Percentiles rank a stretch among this genome's conserved stretches.
Conservation (phyloP, 371 early-diverging fungal genomes). For the Capniomyces stellatus region DNA sequence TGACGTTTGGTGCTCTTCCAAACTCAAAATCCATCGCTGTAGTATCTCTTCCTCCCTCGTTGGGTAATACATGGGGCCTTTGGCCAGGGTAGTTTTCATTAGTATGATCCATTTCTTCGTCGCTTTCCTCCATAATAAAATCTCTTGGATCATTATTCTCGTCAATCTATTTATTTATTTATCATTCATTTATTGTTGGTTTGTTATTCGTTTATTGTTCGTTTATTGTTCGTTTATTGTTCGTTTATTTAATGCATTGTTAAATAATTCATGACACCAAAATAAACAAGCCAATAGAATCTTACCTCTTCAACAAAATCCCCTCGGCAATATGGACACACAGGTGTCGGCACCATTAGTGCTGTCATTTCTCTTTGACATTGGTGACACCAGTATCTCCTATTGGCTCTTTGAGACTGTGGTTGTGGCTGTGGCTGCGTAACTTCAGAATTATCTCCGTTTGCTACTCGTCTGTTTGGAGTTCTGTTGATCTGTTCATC, state of each 20-base stretch:
- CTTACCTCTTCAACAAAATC: constrained; percentile 22
- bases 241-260: background rate
- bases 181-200: background rate
- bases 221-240: too few relatives aligned
- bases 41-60: background rate
- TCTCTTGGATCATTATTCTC: constrained; percentile 20
- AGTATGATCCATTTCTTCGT: constrained; percentile 9
- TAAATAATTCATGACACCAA: background rate
- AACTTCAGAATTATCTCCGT: too few relatives aligned
- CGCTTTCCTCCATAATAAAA: constrained; percentile 6
- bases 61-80: background rate
- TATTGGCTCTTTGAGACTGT: too few relatives aligned
- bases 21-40: constrained; percentile 19
- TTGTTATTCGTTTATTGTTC: too few relatives aligned
- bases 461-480: too few relatives aligned
- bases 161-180: constrained; percentile 11
- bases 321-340: constrained; percentile 20
- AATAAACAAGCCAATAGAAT: background rate
- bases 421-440: too few relatives aligned
- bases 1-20: constrained; percentile 22
- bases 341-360: constrained; percentile 20
- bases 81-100: constrained; percentile 6
- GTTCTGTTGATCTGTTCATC: too few relatives aligned
- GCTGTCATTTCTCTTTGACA: constrained; percentile 18
- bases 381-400: constrained; percentile 19